Evolutionary conservation across 129 eudicot genomes (phyloP).

Genomic region (Cynara cardunculus): DNA sequence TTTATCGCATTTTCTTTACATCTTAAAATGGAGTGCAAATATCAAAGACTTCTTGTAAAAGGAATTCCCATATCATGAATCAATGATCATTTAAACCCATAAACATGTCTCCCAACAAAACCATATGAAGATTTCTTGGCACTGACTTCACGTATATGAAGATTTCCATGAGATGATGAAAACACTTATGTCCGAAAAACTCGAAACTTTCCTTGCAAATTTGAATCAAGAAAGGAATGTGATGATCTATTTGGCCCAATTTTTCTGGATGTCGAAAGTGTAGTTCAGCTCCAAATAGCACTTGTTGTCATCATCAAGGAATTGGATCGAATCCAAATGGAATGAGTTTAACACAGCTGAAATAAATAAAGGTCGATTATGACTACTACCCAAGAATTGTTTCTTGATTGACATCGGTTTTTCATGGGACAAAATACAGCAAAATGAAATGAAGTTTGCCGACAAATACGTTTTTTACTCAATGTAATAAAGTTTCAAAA

Average conservation of each 20-base stretch:
- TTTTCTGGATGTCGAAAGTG: slow-evolving; percentile 54
- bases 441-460: not conserved
- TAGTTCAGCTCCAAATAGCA: slow-evolving; percentile 46
- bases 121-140: slow-evolving; percentile 6
- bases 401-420: not conserved
- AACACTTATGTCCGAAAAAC: not conserved
- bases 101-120: slow-evolving; percentile 14
- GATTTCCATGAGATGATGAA: slow-evolving; percentile 10
- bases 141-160: not conserved
- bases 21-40: too few species aligned
- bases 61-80: too few species aligned
- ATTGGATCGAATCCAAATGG: slow-evolving; percentile 24
- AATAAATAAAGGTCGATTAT: not conserved
- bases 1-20: too few species aligned
- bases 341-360: not conserved
- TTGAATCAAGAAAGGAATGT: not conserved
- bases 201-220: not conserved
- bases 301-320: slow-evolving; percentile 53
- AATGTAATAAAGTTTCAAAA: too few species aligned
- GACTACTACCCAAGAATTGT: not conserved
- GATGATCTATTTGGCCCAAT: slow-evolving; percentile 32
- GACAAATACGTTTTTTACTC: not conserved
- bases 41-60: too few species aligned
- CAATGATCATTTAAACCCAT: too few species aligned
- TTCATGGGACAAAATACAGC: not conserved